Conservation (phyloP, 495 filamentous ascomycete genomes). For the Trichocladium uniseriatum region DNA sequence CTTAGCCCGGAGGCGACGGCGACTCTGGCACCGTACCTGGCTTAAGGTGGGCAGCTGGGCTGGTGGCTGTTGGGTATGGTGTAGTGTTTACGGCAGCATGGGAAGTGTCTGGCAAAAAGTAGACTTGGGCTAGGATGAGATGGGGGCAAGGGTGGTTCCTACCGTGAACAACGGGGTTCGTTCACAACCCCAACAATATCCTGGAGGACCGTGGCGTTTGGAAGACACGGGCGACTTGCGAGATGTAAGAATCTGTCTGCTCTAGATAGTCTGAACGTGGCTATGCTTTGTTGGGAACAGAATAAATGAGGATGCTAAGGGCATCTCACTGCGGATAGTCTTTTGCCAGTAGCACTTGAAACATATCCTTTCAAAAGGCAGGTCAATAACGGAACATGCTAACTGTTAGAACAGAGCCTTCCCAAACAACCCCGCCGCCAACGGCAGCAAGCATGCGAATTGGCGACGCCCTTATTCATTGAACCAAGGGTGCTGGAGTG, state of each 20-base stretch:
- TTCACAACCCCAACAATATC: background rate
- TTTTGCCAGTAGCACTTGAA: too few relatives aligned
- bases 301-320: too few relatives aligned
- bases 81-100: background rate
- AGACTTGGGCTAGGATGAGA: background rate
- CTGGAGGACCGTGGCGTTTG: slow-evolving; percentile 4
- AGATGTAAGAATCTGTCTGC: background rate
- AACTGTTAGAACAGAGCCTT: too few relatives aligned
- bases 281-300: too few relatives aligned
- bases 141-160: background rate
- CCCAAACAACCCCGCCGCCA: too few relatives aligned
- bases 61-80: too few relatives aligned
- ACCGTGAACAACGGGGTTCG: too few relatives aligned
- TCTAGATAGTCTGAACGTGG: background rate
- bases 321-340: too few relatives aligned
- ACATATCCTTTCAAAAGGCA: too few relatives aligned
- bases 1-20: slow-evolving; percentile 32
- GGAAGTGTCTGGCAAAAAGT: too few relatives aligned
- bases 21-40: slow-evolving; percentile 35
- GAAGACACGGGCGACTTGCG: background rate
- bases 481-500: slow-evolving; percentile 1
- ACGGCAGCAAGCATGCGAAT: too few relatives aligned
- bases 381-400: too few relatives aligned
- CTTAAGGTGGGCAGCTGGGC: slow-evolving; percentile 13
- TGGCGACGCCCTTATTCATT: background rate